A percentile compares a stretch with the other conserved stretches of the same genome.
Evolutionary conservation across 805 yeast genomes (phyloP).

Genomic region (Naumovozyma baii): DNA sequence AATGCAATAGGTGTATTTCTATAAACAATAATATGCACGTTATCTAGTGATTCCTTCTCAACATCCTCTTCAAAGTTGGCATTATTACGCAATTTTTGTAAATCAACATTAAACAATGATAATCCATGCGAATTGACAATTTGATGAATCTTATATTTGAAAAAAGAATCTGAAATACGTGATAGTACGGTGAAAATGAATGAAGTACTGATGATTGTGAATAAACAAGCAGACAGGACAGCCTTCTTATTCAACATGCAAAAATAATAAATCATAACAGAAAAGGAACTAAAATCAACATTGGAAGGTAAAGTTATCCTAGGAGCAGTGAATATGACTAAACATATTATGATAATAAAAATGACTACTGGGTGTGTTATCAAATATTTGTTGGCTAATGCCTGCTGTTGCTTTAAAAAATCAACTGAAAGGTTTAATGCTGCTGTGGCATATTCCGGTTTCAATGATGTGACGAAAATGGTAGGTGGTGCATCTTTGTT

Average conservation of each 20-base stretch:
- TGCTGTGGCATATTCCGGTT: constrained; percentile 51
- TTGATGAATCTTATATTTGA: constrained; percentile 34
- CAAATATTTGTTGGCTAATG: constrained; percentile 36
- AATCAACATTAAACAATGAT: constrained; percentile 3
- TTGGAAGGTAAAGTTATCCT: constrained; percentile 14
- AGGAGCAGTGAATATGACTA: constrained; percentile 16
- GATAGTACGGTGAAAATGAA: constrained; percentile 34
- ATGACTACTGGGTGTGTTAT: constrained; percentile 40
- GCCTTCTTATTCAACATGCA: constrained; percentile 22
- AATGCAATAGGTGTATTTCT: constrained; percentile 67
- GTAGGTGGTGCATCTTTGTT: constrained; percentile 43
- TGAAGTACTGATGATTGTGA: constrained; percentile 31
- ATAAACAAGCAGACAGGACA: constrained; percentile 31
- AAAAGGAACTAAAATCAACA: constrained; percentile 11
- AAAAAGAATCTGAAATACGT: constrained; percentile 38
- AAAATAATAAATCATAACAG: constrained; percentile 18
- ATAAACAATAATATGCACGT: constrained; percentile 49
- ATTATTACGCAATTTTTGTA: constrained; percentile 37
- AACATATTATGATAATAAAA: constrained; percentile 14
- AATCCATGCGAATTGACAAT: constrained; percentile 31
- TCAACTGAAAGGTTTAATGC: constrained; percentile 58
- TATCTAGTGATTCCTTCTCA: constrained; percentile 32
- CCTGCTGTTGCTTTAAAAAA: constrained; percentile 38
- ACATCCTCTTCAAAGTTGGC: constrained; percentile 10
- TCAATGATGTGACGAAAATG: constrained; percentile 39